Evolutionary conservation across 176 grass and related monocot species (phyloP).

Genomic region (Hordeum marinum): DNA sequence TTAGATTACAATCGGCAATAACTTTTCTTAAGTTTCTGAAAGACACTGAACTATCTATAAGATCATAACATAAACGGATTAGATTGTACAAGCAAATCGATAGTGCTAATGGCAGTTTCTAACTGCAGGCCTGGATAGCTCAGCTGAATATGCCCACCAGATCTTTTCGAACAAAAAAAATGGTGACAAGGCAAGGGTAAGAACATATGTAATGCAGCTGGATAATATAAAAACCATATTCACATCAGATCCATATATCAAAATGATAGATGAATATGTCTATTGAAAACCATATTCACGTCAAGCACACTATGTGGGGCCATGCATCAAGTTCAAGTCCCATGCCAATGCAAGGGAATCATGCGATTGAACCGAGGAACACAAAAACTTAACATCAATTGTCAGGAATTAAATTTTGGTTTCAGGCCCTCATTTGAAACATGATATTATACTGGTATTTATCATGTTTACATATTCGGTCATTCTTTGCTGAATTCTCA

Average conservation of each 20-base stretch:
- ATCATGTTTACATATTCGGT: neutral
- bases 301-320: neutral
- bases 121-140: neutral
- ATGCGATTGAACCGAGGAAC: neutral
- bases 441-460: neutral
- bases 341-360: neutral
- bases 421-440: neutral
- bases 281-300: too few species aligned
- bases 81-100: neutral
- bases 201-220: neutral
- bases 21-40: neutral
- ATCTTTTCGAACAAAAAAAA: neutral
- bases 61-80: neutral
- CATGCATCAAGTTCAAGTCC: neutral
- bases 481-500: neutral
- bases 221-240: neutral
- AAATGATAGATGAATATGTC: neutral
- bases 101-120: neutral
- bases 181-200: neutral
- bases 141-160: neutral
- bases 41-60: neutral
- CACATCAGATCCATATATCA: neutral
- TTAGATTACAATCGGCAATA: neutral
- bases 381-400: neutral
- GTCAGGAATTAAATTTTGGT: neutral